These are phyloP conservation scores for Wickerhamomyces sydowiorum DNA, from an alignment of 805 yeast species.

Conservation along the genomic window DNA sequence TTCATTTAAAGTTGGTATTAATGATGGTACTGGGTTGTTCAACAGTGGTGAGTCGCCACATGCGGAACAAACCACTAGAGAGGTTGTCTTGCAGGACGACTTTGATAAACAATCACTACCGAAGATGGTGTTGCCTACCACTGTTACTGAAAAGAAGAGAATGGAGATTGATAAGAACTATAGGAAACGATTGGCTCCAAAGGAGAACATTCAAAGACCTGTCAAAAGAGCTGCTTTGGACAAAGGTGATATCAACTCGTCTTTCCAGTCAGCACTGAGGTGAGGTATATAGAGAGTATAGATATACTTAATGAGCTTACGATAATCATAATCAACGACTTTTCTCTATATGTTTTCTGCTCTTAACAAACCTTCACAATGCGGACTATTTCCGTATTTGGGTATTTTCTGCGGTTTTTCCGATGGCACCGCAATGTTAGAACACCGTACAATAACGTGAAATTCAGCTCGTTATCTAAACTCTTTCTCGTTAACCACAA, in stretches of 20 bases:
- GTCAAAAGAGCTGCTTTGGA: conserved; percentile 23
- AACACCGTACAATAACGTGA: not conserved
- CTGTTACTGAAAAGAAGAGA: conserved; percentile 1
- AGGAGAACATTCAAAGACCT: conserved; percentile 7
- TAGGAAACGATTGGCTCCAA: conserved; percentile 5
- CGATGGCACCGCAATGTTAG: not conserved
- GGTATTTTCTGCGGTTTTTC: not conserved
- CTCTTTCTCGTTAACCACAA: no score
- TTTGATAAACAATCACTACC: conserved; percentile 11
- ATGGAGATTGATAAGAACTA: not conserved
- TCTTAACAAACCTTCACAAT: not conserved
- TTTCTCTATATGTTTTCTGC: no score
- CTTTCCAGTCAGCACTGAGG: conserved; percentile 13
- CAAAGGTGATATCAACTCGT: conserved; percentile 21
- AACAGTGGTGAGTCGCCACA: conserved; percentile 34
- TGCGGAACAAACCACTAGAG: not conserved
- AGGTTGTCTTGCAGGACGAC: conserved; percentile 7
- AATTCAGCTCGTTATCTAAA: no score
- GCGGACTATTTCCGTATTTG: not conserved
- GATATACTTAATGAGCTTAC: not conserved
- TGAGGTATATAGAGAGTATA: not conserved
- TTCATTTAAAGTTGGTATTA: conserved; percentile 46
- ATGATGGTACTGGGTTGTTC: conserved; percentile 61
- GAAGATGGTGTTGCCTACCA: conserved; percentile 1
- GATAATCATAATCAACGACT: no score